These are phyloP conservation scores for Phytopythium montanum DNA, from an alignment of 352 stramenopile species.

Conservation along the genomic window DNA sequence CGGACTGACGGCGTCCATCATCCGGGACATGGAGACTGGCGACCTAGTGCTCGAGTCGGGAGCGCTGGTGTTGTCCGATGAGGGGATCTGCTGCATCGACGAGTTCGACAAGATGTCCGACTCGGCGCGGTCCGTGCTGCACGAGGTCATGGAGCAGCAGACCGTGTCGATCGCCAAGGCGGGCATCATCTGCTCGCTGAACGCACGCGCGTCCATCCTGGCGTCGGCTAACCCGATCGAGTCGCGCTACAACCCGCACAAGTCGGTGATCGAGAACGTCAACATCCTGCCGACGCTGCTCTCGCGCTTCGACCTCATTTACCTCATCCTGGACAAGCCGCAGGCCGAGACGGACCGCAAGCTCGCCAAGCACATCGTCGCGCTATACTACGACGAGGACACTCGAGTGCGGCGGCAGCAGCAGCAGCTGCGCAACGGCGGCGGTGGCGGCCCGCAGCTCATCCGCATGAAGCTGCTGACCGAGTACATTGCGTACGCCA, in stretches of 20 bases:
- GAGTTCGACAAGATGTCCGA: conserved; percentile 99
- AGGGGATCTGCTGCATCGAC: conserved; percentile 99
- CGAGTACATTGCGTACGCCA: conserved; percentile 97
- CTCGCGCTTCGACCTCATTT: conserved; percentile 99
- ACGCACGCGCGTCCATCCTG: conserved; percentile 98
- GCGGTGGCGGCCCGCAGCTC: conserved; percentile 39
- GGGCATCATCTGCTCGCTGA: conserved; percentile 98
- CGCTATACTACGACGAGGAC: conserved; percentile 93
- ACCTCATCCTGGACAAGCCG: conserved; percentile 98
- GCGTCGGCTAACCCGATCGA: conserved; percentile 98
- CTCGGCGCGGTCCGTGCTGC: conserved; percentile 95
- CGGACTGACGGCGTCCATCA: conserved; percentile 96
- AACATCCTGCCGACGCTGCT: conserved; percentile 97
- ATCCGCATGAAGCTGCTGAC: conserved; percentile 83
- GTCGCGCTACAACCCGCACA: conserved; percentile 97
- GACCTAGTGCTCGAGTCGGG: conserved; percentile 97
- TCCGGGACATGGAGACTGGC: conserved; percentile 96
- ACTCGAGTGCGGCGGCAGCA: conserved; percentile 38
- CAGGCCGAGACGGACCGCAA: conserved; percentile 93
- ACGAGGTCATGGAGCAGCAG: conserved; percentile 99
- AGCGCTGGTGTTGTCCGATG: conserved; percentile 96
- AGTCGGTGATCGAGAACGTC: conserved; percentile 98
- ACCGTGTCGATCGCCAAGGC: conserved; percentile 98
- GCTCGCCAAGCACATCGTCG: conserved; percentile 97
- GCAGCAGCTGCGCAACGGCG: conserved; percentile 14